Evolutionary conservation across 805 yeast species (phyloP), one percentile per base, ranked within the genome.

Genomic region (Lachancea kluyveri): DNA sequence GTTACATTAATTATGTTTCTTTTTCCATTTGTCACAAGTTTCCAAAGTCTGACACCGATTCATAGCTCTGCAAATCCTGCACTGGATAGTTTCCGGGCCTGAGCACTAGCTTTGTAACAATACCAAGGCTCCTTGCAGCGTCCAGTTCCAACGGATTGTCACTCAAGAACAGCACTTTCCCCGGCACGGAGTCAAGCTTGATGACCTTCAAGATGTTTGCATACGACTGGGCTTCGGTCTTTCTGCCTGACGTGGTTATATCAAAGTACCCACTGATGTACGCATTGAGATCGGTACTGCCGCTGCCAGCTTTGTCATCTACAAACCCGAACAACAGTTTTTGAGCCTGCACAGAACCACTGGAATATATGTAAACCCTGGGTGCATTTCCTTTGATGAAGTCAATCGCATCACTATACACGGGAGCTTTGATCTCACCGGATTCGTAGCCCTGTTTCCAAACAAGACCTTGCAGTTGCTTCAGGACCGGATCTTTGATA

Each of bases 271-370:
- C 94, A 5, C 61, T 38, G 13, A 88, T 50, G 14, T 54, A 52
- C 1, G 57, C 53, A 25, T 72, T 80, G 47, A 85, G 54, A 53
- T 82, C 83, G 15, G 62, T 34, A 4, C 37, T 16, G 6, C 48
- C 54, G 5, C 55, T 54, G 7, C 57, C 57, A n/a, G n/a, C n/a
- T n/a, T n/a, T n/a, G 4, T 60, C 58, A 31, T 60, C 60, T 7
- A 82, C 88, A 51, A 82, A 71, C 0, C 67, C 68, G 50, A 88
- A 85, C 36, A 88, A 59, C 39, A 88, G 60, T 46, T 78, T 80
- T 47, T 88, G 97, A 1, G 96, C 96, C 37, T 77, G 72, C 15
- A 88, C 75, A 25, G 92, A 79, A 1, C 97, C 97, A 17, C 94
- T 82, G 0, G 96, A 86, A 59, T 88, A 88, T 12, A 88, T 85